A percentile compares a stretch with the other conserved stretches of the same genome.
phyloP scores from a whole-genome alignment of 2,329 filamentous ascomycete genomes.

The Diplodia sapinea region DNA sequence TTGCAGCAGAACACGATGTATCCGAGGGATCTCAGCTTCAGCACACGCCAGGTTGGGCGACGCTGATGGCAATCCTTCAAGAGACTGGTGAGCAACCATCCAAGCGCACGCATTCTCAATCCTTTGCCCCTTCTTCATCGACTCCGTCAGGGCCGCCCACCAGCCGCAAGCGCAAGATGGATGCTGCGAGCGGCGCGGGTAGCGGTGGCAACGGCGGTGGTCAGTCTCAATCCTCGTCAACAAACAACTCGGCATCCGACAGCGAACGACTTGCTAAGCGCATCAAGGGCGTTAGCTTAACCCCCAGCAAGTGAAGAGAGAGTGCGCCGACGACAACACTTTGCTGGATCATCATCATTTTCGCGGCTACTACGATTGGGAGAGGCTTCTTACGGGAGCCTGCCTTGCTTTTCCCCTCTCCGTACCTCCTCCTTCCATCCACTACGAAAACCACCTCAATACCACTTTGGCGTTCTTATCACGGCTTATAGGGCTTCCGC shows the following conservation, averaged over 20 bases:
- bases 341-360: background rate
- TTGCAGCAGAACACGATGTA: slow-evolving; percentile 80
- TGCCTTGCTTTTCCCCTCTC: background rate
- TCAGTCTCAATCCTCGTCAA: slow-evolving; percentile 14
- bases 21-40: slow-evolving; percentile 82
- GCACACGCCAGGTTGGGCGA: slow-evolving; percentile 91
- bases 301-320: slow-evolving; percentile 25
- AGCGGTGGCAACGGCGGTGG: slow-evolving; percentile 20
- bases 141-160: slow-evolving; percentile 35
- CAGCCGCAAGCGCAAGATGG: slow-evolving; percentile 32
- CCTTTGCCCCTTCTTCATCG: slow-evolving; percentile 32
- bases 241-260: slow-evolving; percentile 46
- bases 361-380: background rate
- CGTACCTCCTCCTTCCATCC: background rate
- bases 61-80: slow-evolving; percentile 88
- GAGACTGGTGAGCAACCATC: slow-evolving; percentile 88
- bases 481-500: background rate
- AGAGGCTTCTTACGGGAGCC: background rate
- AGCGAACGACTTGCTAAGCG: slow-evolving; percentile 68
- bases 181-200: slow-evolving; percentile 18
- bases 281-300: slow-evolving; percentile 66
- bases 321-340: background rate
- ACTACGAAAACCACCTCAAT: background rate
- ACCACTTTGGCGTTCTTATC: background rate
- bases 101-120: slow-evolving; percentile 62